Evolutionary conservation across 176 grass and related monocot genomes (phyloP).

Genomic region (Tillandsia fasciculata): DNA sequence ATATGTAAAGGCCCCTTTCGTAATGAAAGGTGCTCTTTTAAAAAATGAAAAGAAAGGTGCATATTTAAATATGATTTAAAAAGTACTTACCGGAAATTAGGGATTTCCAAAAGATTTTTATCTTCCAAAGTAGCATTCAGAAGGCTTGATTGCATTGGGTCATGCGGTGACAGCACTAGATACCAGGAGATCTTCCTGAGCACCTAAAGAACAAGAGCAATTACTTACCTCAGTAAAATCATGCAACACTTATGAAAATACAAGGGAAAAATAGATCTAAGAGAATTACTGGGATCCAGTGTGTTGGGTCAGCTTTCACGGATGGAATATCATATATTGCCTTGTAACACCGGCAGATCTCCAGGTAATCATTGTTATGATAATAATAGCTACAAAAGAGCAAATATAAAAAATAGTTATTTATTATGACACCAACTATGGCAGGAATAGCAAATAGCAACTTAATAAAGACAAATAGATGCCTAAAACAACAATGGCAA

Average conservation of each 20-base stretch:
- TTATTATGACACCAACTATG: no score
- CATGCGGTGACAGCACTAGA: slow-evolving; percentile 67
- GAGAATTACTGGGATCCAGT: slow-evolving; percentile 74
- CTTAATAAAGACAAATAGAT: background rate
- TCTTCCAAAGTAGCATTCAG: slow-evolving; percentile 87
- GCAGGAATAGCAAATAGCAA: background rate
- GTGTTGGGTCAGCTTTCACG: slow-evolving; percentile 58
- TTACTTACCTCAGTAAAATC: background rate
- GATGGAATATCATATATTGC: slow-evolving; percentile 90
- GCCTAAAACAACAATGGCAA: no score
- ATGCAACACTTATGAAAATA: background rate
- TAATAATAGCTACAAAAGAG: slow-evolving; percentile 49
- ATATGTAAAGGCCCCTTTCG: no score
- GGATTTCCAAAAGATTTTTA: slow-evolving; percentile 82
- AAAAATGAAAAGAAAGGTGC: background rate
- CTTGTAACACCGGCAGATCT: slow-evolving; percentile 92
- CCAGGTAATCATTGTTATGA: slow-evolving; percentile 87
- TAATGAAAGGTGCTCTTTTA: no score
- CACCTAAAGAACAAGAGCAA: slow-evolving; percentile 33
- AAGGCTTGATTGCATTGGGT: slow-evolving; percentile 94
- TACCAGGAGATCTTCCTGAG: slow-evolving; percentile 97
- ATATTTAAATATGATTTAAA: slow-evolving; percentile 4
- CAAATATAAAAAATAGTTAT: background rate
- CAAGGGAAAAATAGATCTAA: background rate
- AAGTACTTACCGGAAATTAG: slow-evolving; percentile 57